These are phyloP conservation scores for Panellus pusillus DNA, from an alignment of 768 basidiomycete genomes.

Conservation along the genomic window DNA sequence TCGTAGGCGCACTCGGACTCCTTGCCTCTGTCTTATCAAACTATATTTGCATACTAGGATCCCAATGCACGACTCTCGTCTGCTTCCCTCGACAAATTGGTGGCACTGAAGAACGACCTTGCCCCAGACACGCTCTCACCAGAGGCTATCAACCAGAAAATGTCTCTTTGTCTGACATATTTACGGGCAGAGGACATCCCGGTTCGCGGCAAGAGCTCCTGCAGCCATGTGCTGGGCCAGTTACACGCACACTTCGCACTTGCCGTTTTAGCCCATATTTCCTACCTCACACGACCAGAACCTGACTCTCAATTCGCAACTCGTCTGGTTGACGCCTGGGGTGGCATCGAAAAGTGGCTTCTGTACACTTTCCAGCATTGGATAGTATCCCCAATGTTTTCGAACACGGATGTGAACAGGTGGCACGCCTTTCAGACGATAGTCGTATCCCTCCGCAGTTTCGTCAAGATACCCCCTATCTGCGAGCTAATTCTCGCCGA, in stretches of 20 bases:
- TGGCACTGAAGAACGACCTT: not conserved
- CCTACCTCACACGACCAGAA: constrained; percentile 11
- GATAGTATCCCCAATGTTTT: constrained; percentile 15
- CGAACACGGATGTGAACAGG: constrained; percentile 2
- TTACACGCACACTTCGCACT: constrained; percentile 18
- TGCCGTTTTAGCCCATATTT: constrained; percentile 8
- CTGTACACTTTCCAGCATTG: constrained; percentile 17
- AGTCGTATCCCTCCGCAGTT: constrained; percentile 17
- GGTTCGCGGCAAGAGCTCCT: constrained; percentile 10
- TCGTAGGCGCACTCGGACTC: too few species aligned
- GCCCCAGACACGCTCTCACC: constrained; percentile 11
- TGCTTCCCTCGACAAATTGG: constrained; percentile 8
- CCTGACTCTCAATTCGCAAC: constrained; percentile 12
- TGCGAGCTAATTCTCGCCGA: constrained; percentile 14
- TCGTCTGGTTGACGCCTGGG: constrained; percentile 15
- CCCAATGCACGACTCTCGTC: constrained; percentile 16
- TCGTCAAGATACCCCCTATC: constrained; percentile 16
- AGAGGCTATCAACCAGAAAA: constrained; percentile 11
- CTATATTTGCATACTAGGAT: too few species aligned
- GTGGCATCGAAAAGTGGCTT: constrained; percentile 18
- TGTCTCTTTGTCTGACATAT: constrained; percentile 8
- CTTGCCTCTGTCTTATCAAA: too few species aligned
- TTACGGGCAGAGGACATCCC: constrained; percentile 17
- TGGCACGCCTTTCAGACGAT: constrained; percentile 11
- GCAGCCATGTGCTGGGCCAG: constrained; percentile 13